These are phyloP conservation scores for Hygrocybe punicea DNA, from an alignment of 768 basidiomycete genomes.

Conservation along the genomic window DNA sequence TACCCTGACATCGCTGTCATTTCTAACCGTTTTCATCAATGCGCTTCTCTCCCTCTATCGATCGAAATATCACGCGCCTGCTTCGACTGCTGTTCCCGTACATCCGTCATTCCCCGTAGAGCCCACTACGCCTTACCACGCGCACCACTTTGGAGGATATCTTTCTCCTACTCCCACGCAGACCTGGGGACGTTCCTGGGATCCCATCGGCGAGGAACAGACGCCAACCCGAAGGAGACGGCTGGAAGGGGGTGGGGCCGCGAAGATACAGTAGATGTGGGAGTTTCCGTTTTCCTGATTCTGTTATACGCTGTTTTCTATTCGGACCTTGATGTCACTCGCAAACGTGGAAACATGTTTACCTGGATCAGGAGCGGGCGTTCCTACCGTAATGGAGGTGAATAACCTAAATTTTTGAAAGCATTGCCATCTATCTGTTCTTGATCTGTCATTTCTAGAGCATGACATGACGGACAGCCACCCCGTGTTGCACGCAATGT, in stretches of 20 bases:
- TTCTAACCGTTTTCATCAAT: constrained; percentile 78
- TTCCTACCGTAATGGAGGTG: not conserved
- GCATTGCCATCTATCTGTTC: not conserved
- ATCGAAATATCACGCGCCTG: constrained; percentile 51
- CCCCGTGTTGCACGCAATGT: not conserved
- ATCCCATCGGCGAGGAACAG: constrained; percentile 38
- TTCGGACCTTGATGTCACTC: not conserved
- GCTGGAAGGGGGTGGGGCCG: constrained; percentile 52
- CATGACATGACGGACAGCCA: not conserved
- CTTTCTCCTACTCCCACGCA: constrained; percentile 50
- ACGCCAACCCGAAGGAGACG: constrained; percentile 51
- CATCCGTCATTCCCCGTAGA: constrained; percentile 41
- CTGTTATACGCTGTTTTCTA: constrained; percentile 2
- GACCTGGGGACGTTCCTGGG: constrained; percentile 45
- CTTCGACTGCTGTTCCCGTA: constrained; percentile 29
- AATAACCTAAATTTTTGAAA: not conserved
- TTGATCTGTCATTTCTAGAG: not conserved
- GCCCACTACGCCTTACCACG: constrained; percentile 42
- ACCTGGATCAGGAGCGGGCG: not conserved
- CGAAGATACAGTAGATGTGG: constrained; percentile 48
- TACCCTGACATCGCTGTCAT: constrained; percentile 69
- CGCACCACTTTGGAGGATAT: constrained; percentile 47
- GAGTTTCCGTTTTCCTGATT: constrained; percentile 16
- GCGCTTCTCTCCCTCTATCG: constrained; percentile 76
- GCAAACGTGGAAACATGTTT: not conserved